Evolutionary conservation across 352 stramenopile genomes (phyloP).

Genomic region (Globisporangium alternatum): DNA sequence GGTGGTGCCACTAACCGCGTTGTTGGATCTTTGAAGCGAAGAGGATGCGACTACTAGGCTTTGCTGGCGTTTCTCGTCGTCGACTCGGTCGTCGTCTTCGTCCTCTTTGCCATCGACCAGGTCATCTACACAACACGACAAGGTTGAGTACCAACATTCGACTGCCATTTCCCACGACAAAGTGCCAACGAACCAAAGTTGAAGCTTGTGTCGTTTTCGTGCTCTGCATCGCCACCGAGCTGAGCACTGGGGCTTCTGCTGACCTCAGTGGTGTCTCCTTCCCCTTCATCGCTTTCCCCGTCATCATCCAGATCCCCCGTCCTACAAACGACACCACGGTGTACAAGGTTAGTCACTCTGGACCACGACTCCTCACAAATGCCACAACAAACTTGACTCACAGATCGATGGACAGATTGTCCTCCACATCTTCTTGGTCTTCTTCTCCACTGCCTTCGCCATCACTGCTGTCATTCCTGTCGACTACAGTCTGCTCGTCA

Average conservation of each 20-base stretch:
- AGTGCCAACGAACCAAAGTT: conserved; percentile 41
- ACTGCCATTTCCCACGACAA: too few species aligned
- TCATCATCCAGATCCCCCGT: conserved; percentile 25
- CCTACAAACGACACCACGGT: conserved; percentile 15
- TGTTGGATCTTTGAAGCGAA: not conserved
- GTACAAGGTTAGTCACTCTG: not conserved
- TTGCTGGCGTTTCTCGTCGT: not conserved
- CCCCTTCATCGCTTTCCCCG: not conserved
- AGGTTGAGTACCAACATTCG: too few species aligned
- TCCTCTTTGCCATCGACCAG: conserved; percentile 28
- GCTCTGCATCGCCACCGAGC: not conserved
- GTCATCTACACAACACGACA: conserved; percentile 22
- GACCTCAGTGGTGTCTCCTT: conserved; percentile 17
- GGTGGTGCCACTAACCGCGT: not conserved
- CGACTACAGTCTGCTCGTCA: not conserved
- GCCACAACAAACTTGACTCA: conserved; percentile 24
- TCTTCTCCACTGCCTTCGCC: not conserved
- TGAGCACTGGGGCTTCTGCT: not conserved
- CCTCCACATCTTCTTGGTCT: conserved; percentile 21
- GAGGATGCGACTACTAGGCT: not conserved
- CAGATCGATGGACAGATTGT: conserved; percentile 63
- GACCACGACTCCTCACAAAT: conserved; percentile 1
- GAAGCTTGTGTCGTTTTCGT: conserved; percentile 27
- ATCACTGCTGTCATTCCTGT: not conserved
- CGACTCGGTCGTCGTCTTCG: not conserved